Conservation (phyloP, 2,329 filamentous ascomycete species). For the Pezicula carpinea region DNA sequence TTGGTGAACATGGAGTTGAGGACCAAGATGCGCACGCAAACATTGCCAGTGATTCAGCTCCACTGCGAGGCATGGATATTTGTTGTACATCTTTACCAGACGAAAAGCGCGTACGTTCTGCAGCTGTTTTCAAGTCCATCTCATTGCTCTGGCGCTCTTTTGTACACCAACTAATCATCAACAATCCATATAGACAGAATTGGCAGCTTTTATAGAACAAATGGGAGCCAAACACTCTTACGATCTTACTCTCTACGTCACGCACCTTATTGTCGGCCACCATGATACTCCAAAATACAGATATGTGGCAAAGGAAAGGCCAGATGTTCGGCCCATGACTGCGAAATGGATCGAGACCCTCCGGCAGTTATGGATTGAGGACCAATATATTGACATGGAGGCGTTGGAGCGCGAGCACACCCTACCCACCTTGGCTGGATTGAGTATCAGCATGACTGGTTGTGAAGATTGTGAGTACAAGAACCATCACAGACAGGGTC, state of each 20-base stretch:
- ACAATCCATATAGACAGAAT: conserved; percentile 36
- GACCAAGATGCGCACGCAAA: neutral
- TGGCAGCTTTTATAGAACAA: conserved; percentile 62
- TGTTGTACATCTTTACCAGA: conserved; percentile 84
- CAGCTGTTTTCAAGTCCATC: neutral
- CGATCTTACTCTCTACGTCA: conserved; percentile 93
- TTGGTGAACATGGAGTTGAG: neutral
- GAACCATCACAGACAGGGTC: neutral
- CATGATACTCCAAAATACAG: conserved; percentile 90
- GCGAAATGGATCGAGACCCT: conserved; percentile 83
- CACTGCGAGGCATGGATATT: conserved; percentile 68
- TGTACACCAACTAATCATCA: conserved; percentile 1
- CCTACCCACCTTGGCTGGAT: conserved; percentile 57
- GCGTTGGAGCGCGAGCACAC: conserved; percentile 63
- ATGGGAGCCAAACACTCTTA: conserved; percentile 86
- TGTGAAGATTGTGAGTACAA: conserved; percentile 60
- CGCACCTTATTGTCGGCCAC: conserved; percentile 87
- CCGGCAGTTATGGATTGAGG: conserved; percentile 73
- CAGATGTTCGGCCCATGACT: conserved; percentile 78
- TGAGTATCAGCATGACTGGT: conserved; percentile 65
- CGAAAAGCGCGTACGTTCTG: conserved; percentile 64
- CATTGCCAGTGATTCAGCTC: conserved; percentile 24
- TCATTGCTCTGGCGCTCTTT: neutral
- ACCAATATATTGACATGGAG: conserved; percentile 67
- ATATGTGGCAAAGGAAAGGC: conserved; percentile 85